phyloP scores from a whole-genome alignment of 2,329 filamentous ascomycete species.

The Aspergillus neoniger region DNA sequence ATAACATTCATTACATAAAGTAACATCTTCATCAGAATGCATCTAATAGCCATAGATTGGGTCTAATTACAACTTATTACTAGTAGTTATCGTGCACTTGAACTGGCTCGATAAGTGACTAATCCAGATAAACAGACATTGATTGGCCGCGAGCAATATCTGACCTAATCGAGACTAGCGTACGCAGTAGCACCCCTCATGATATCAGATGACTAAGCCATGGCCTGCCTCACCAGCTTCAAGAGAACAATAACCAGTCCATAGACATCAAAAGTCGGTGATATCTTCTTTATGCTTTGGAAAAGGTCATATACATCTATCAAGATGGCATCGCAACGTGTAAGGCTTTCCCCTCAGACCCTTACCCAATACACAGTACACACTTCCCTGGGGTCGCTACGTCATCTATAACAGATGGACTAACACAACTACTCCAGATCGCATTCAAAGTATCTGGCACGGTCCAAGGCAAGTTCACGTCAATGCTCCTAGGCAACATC shows the following conservation, averaged over 20 bases:
- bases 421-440: slow-evolving; percentile 29
- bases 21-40: too few relatives aligned
- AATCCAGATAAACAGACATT: neutral
- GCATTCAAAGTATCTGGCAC: slow-evolving; percentile 61
- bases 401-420: slow-evolving; percentile 5
- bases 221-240: neutral
- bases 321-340: slow-evolving; percentile 26
- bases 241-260: neutral
- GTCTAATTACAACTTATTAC: neutral
- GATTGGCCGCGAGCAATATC: neutral
- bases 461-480: slow-evolving; percentile 64
- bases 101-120: neutral
- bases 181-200: neutral
- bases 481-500: neutral
- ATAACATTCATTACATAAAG: too few relatives aligned
- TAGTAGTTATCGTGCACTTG: neutral
- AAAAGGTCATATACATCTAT: neutral
- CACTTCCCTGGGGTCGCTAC: slow-evolving; percentile 1
- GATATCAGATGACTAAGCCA: slow-evolving; percentile 11
- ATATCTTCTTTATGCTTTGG: neutral
- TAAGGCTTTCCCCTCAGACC: neutral
- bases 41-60: neutral
- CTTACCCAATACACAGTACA: neutral
- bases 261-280: neutral
- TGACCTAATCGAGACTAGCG: neutral